Conservation (phyloP, 1,284 basidiomycete species). For the Stygiomarasmius scandens region DNA sequence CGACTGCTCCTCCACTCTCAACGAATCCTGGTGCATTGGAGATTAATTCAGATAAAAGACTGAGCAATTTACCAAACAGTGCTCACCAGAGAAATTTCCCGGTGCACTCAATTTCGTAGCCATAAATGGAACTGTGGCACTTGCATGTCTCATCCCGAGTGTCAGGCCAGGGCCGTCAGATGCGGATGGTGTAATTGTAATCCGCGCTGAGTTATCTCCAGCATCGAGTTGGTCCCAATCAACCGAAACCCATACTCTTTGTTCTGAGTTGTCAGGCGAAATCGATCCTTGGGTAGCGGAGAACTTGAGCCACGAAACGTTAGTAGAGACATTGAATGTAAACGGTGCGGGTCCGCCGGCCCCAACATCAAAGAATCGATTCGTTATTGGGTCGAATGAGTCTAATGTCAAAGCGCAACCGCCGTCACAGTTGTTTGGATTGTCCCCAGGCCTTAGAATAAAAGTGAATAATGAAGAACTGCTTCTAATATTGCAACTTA, state of each 20-base stretch:
- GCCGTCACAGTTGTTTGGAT: constrained; percentile 53
- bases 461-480: background rate
- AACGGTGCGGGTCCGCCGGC: constrained; percentile 63
- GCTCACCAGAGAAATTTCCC: constrained; percentile 49
- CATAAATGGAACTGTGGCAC: constrained; percentile 41
- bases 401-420: constrained; percentile 58
- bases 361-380: constrained; percentile 62
- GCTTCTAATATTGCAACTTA: constrained; percentile 24
- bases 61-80: background rate
- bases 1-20: constrained; percentile 63
- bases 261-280: constrained; percentile 50
- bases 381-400: constrained; percentile 52
- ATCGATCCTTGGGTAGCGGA: constrained; percentile 52
- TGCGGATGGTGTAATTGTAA: constrained; percentile 52
- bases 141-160: constrained; percentile 18
- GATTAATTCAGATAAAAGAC: background rate
- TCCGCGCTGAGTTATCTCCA: constrained; percentile 41
- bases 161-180: constrained; percentile 32
- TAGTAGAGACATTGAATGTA: constrained; percentile 53
- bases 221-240: constrained; percentile 59
- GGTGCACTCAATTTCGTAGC: constrained; percentile 41
- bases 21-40: constrained; percentile 52
- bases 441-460: constrained; percentile 59
- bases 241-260: constrained; percentile 57
- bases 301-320: constrained; percentile 57